Conservation (phyloP, 2,329 filamentous ascomycete genomes). For the Trichoderma guizhouense region DNA sequence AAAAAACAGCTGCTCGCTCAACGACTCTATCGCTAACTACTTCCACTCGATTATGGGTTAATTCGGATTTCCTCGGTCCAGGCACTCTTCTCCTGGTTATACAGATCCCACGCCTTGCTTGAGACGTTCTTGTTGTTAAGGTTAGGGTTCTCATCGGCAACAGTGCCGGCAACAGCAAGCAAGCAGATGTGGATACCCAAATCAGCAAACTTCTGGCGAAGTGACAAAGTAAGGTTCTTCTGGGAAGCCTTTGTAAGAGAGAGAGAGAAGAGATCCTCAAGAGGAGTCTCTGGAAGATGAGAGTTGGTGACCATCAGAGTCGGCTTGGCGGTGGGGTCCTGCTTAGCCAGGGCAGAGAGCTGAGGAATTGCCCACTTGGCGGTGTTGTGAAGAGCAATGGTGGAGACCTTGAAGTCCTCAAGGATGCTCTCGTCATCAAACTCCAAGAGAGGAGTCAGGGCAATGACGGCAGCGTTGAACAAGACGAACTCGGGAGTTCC, state of each 20-base stretch:
- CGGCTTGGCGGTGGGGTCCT: slow-evolving; percentile 34
- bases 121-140: slow-evolving; percentile 23
- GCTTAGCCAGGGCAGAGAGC: slow-evolving; percentile 33
- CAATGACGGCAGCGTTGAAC: slow-evolving; percentile 51
- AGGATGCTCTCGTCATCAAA: slow-evolving; percentile 44
- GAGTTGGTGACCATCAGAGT: slow-evolving; percentile 49
- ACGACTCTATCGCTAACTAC: neutral
- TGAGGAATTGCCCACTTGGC: slow-evolving; percentile 46
- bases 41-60: neutral
- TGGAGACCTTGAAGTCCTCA: slow-evolving; percentile 48
- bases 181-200: slow-evolving; percentile 46
- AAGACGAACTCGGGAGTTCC: slow-evolving; percentile 47
- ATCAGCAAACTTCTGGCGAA: slow-evolving; percentile 37
- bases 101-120: slow-evolving; percentile 21
- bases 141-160: slow-evolving; percentile 16
- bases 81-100: slow-evolving; percentile 17
- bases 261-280: slow-evolving; percentile 46
- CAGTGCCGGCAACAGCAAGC: slow-evolving; percentile 42
- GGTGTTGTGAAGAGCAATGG: slow-evolving; percentile 45
- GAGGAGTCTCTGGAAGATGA: slow-evolving; percentile 44
- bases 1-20: neutral
- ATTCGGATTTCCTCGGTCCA: slow-evolving; percentile 11
- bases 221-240: slow-evolving; percentile 45
- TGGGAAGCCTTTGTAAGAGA: slow-evolving; percentile 51
- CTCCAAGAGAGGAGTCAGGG: slow-evolving; percentile 39